Evolutionary conservation across 1,139 yeast genomes (phyloP).

Genomic region (Blastobotrys arbuscula): DNA sequence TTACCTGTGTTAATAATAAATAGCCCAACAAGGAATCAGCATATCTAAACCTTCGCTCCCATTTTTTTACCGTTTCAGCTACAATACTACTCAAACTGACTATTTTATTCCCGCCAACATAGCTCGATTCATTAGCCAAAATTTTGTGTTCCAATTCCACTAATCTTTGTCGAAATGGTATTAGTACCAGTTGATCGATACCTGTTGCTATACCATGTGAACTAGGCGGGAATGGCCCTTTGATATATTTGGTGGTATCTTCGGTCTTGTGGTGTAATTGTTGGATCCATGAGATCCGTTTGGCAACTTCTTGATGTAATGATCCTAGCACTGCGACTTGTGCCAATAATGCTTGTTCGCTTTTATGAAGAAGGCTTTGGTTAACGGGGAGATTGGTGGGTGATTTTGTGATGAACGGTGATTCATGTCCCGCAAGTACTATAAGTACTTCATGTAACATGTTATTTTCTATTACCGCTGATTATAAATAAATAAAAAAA

Average conservation of each 20-base stretch:
- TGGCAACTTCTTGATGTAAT: constrained; percentile 15
- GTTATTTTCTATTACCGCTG: background rate
- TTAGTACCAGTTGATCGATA: constrained; percentile 16
- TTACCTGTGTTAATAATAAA: constrained; percentile 9
- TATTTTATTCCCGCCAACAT: constrained; percentile 25
- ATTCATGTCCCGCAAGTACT: constrained; percentile 25
- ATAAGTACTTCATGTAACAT: constrained; percentile 25
- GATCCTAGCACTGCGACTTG: constrained; percentile 22
- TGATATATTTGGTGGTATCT: constrained; percentile 2
- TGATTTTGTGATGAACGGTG: constrained; percentile 18
- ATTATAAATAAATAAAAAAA: background rate
- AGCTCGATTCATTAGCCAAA: constrained; percentile 20
- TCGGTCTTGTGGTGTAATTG: constrained; percentile 5
- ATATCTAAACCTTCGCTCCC: constrained; percentile 24
- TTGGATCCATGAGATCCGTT: constrained; percentile 16
- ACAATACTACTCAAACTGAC: constrained; percentile 23
- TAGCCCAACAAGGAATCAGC: constrained; percentile 16
- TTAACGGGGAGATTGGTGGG: constrained; percentile 1
- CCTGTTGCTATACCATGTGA: constrained; percentile 22
- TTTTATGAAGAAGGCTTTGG: constrained; percentile 15
- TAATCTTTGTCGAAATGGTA: constrained; percentile 17
- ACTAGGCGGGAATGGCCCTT: constrained; percentile 21
- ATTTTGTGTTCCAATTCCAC: constrained; percentile 21
- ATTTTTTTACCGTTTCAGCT: constrained; percentile 19
- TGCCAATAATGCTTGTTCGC: constrained; percentile 19